These are phyloP conservation scores for Rhizoctonia solani DNA, from an alignment of 1,284 basidiomycete genomes.

Conservation along the genomic window DNA sequence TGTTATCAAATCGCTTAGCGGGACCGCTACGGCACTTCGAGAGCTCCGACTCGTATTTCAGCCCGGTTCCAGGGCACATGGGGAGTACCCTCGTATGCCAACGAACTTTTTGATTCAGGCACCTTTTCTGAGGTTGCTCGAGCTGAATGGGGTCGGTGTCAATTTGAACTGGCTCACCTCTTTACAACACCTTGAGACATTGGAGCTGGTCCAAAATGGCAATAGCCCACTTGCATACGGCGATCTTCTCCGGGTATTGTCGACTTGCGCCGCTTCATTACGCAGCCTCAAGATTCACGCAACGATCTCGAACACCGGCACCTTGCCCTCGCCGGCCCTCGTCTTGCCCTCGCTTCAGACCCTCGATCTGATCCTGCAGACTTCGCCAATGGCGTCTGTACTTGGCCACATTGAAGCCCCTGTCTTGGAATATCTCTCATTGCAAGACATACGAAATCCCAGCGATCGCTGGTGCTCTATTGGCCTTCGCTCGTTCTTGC, in stretches of 20 bases:
- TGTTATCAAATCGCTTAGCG: constrained; percentile 28
- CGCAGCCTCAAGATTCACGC: constrained; percentile 28
- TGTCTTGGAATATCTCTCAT: constrained; percentile 18
- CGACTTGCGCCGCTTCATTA: constrained; percentile 17
- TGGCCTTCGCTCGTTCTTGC: constrained; percentile 33
- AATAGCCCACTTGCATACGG: constrained; percentile 19
- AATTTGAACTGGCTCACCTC: constrained; percentile 28
- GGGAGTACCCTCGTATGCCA: constrained; percentile 26
- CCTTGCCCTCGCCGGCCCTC: not conserved
- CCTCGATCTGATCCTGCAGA: constrained; percentile 22
- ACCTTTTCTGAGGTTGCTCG: constrained; percentile 4
- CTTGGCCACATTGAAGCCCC: constrained; percentile 32
- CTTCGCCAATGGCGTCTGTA: constrained; percentile 30
- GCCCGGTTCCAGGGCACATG: constrained; percentile 11
- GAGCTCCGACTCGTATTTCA: constrained; percentile 30
- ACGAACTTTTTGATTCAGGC: constrained; percentile 32
- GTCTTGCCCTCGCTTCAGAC: constrained; percentile 24
- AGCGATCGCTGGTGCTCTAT: constrained; percentile 34
- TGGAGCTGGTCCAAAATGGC: constrained; percentile 23
- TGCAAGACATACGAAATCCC: constrained; percentile 25
- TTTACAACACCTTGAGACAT: constrained; percentile 13
- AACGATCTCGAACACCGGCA: constrained; percentile 2
- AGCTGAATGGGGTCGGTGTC: constrained; percentile 22
- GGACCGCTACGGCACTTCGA: constrained; percentile 6
- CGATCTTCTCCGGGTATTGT: constrained; percentile 15